phyloP scores from a whole-genome alignment of 306 rosid species.

The Acacia confusa region DNA sequence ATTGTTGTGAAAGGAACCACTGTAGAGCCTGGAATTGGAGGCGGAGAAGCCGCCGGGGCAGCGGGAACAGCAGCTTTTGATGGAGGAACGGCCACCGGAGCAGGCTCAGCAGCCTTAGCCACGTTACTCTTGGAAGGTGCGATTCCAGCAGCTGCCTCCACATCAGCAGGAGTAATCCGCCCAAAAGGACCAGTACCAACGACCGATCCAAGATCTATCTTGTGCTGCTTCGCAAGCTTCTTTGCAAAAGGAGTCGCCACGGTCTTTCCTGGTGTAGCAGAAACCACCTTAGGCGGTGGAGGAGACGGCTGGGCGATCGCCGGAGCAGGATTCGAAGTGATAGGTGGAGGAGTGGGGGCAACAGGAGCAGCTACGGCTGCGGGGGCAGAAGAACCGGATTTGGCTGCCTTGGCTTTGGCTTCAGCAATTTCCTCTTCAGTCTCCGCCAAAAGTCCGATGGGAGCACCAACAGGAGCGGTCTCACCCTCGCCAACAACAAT shows the following conservation, averaged over 20 bases:
- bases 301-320: conserved; percentile 48
- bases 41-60: conserved; percentile 25
- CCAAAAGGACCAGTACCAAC: conserved; percentile 78
- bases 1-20: conserved; percentile 83
- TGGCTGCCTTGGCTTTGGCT: conserved; percentile 69
- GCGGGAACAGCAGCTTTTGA: conserved; percentile 46
- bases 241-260: conserved; percentile 89
- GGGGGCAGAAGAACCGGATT: conserved; percentile 28
- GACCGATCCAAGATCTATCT: conserved; percentile 63
- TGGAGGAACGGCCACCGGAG: conserved; percentile 34
- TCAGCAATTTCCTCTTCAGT: conserved; percentile 68
- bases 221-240: conserved; percentile 89
- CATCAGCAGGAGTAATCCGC: conserved; percentile 74
- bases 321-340: conserved; percentile 48
- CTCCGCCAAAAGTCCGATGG: conserved; percentile 79
- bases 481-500: conserved; percentile 64
- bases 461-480: conserved; percentile 86
- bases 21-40: conserved; percentile 75
- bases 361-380: conserved; percentile 20
- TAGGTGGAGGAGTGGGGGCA: conserved; percentile 46
- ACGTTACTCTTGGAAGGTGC: conserved; percentile 46
- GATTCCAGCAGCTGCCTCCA: conserved; percentile 78
- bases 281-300: conserved; percentile 32
- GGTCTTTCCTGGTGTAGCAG: conserved; percentile 57
- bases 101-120: conserved; percentile 28